phyloP scores from a whole-genome alignment of 2,329 filamentous ascomycete genomes.

The Ophiostoma triangulosporum region DNA sequence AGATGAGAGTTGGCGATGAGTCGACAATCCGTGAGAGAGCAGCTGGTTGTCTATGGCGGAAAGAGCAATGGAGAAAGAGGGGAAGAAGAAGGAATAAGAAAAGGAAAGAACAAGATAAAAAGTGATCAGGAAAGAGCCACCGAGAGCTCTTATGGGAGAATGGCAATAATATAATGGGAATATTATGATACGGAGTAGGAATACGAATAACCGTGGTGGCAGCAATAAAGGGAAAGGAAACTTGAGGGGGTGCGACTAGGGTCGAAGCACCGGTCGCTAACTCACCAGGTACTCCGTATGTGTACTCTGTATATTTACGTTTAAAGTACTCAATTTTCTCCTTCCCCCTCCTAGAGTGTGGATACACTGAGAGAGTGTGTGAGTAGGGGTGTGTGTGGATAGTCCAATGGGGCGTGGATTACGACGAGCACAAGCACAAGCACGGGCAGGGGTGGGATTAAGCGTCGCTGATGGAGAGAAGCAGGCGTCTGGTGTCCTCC shows the following conservation, averaged over 20 bases:
- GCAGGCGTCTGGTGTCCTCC: not conserved
- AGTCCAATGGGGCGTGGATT: not conserved
- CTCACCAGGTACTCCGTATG: too few species aligned
- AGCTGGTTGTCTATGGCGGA: not conserved
- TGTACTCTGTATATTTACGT: not conserved
- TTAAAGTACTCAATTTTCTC: too few species aligned
- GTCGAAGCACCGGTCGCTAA: not conserved
- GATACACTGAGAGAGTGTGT: not conserved
- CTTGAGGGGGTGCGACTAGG: not conserved
- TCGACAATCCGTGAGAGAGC: not conserved
- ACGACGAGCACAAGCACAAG: not conserved
- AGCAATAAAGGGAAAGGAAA: slow-evolving; percentile 3
- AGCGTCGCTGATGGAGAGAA: not conserved
- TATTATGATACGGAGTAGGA: too few species aligned
- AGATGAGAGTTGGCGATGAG: not conserved
- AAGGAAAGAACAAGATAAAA: not conserved
- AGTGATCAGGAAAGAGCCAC: not conserved
- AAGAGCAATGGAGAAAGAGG: not conserved
- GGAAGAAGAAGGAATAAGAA: not conserved
- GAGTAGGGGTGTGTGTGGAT: not conserved
- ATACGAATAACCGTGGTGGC: too few species aligned
- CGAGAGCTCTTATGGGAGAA: not conserved
- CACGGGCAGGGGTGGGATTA: not conserved
- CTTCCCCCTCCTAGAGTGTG: not conserved
- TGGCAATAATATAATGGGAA: too few species aligned